Evolutionary conservation across 371 early-diverging fungal species (phyloP), one percentile per base, ranked within the genome.

Genomic region (Blakeslea trispora): DNA sequence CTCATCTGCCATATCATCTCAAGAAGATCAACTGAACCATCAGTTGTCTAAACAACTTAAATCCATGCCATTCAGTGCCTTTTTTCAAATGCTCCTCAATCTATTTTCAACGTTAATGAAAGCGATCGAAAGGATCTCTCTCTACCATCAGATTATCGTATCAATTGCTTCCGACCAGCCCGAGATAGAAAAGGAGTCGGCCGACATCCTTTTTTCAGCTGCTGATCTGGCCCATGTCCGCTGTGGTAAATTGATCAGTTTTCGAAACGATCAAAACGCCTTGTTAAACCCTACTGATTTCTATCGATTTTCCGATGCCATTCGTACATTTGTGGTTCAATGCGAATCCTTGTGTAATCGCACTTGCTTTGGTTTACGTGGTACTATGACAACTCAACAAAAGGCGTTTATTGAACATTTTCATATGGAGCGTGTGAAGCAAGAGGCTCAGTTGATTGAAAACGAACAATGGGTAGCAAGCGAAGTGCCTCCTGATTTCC

Each of bases 381-480:
- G 93, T 3, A 85, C 88, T 1, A 69, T 94, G 15, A 63, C 86
- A 14, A 81, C 87, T 10, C 93, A 94, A 85, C 90, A 94, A 55
- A 93, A 92, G 62, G 83, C 90, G 15, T 96, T 92, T 69, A 55
- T 97, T 18, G 82, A 75, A 43, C 90, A 93, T 66, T 97, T 96
- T 60, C 97, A 96, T 59, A 90, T 91, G 65, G 95, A 96, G 61
- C 86, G 89, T 49, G 79, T 85, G 21, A 92, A 88, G 44, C 96
- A 97, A 69, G 78, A 92, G 22, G 84, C 89, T 3, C 74, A 90
- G n/a, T 68, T 95, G 13, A 86, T 97, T 41, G 98, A 96, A 54
- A 93, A 91, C 60, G 98, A 97, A 65, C 94, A 94, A 69, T 97
- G 98, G 98, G 79, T 82, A 15, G 91, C 90, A 46, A 88, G 92